Percentiles rank a stretch among this genome's conserved stretches.
These are phyloP conservation scores for Paraconiothyrium sp. DNA, from an alignment of 2,329 filamentous ascomycete species.

Conservation along the genomic window DNA sequence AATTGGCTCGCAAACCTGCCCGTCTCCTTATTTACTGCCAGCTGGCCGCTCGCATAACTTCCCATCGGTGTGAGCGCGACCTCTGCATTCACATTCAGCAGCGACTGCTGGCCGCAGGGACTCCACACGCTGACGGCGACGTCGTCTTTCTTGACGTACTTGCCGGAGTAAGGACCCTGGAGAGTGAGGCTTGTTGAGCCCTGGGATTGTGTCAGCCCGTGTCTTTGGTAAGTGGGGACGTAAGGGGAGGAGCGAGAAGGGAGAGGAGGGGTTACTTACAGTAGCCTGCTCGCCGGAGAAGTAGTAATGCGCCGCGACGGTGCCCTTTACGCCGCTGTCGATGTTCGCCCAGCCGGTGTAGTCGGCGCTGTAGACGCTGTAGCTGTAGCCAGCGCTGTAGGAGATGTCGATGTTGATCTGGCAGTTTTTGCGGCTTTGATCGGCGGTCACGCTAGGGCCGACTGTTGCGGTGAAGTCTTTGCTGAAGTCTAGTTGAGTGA, in stretches of 20 bases:
- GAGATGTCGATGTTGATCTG: conserved; percentile 48
- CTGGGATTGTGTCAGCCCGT: background rate
- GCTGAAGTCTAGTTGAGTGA: conserved; percentile 30
- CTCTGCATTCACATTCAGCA: conserved; percentile 45
- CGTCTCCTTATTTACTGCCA: conserved; percentile 38
- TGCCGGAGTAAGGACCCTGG: conserved; percentile 53
- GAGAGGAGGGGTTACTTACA: conserved; percentile 23
- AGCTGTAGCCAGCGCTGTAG: conserved; percentile 49
- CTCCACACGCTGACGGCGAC: conserved; percentile 40
- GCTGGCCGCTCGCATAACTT: conserved; percentile 31
- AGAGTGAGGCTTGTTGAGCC: conserved; percentile 26
- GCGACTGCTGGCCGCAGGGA: conserved; percentile 37
- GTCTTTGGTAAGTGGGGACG: background rate
- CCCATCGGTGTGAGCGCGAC: conserved; percentile 40
- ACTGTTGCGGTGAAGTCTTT: conserved; percentile 45
- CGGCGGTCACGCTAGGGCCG: conserved; percentile 31
- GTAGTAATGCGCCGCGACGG: conserved; percentile 48
- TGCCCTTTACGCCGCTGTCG: conserved; percentile 47
- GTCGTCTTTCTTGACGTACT: conserved; percentile 58
- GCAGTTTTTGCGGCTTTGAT: conserved; percentile 50
- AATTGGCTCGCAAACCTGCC: conserved; percentile 37
- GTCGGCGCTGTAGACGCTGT: conserved; percentile 46
- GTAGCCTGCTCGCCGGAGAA: conserved; percentile 46
- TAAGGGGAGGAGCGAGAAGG: background rate
- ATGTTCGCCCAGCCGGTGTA: conserved; percentile 48